Evolutionary conservation across 768 basidiomycete species (phyloP).

Genomic region (Cyclocybe cylindracea): DNA sequence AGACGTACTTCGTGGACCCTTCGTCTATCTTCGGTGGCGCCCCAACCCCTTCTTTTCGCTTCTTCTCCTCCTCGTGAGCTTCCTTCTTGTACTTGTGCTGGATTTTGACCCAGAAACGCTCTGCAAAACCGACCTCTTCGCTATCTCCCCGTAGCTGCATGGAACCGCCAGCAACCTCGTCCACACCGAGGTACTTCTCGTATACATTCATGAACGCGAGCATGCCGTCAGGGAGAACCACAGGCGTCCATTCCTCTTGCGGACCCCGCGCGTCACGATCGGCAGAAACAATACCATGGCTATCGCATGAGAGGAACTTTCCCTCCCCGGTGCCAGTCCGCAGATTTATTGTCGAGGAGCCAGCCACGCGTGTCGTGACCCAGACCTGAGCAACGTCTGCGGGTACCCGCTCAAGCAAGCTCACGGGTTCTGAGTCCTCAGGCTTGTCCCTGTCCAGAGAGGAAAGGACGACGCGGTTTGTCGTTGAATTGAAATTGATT

Average conservation of each 20-base stretch:
- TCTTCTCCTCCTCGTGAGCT: slow-evolving; percentile 76
- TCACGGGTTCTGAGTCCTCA: slow-evolving; percentile 42
- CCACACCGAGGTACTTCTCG: slow-evolving; percentile 83
- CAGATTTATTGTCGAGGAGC: slow-evolving; percentile 81
- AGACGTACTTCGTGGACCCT: slow-evolving; percentile 66
- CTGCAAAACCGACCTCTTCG: slow-evolving; percentile 81
- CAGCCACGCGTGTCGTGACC: slow-evolving; percentile 87
- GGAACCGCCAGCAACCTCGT: slow-evolving; percentile 84
- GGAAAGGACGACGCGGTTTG: slow-evolving; percentile 69
- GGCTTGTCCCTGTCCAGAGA: slow-evolving; percentile 58
- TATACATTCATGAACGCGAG: slow-evolving; percentile 87
- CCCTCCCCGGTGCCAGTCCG: slow-evolving; percentile 87
- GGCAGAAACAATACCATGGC: slow-evolving; percentile 80
- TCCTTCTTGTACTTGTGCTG: slow-evolving; percentile 90
- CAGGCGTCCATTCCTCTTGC: slow-evolving; percentile 92
- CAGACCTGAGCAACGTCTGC: slow-evolving; percentile 88
- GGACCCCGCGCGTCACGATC: slow-evolving; percentile 89
- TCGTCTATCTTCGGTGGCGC: slow-evolving; percentile 67
- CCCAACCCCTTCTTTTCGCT: slow-evolving; percentile 60
- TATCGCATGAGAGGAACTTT: slow-evolving; percentile 88
- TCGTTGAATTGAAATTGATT: slow-evolving; percentile 77
- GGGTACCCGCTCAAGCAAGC: slow-evolving; percentile 67
- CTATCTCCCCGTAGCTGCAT: slow-evolving; percentile 81
- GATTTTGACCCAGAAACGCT: slow-evolving; percentile 88
- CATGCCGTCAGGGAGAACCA: slow-evolving; percentile 82